A percentile compares a stretch with the other conserved stretches of the same genome.
These are phyloP conservation scores for Aspergillus sp. DNA, from an alignment of 2,329 filamentous ascomycete species.

Conservation along the genomic window DNA sequence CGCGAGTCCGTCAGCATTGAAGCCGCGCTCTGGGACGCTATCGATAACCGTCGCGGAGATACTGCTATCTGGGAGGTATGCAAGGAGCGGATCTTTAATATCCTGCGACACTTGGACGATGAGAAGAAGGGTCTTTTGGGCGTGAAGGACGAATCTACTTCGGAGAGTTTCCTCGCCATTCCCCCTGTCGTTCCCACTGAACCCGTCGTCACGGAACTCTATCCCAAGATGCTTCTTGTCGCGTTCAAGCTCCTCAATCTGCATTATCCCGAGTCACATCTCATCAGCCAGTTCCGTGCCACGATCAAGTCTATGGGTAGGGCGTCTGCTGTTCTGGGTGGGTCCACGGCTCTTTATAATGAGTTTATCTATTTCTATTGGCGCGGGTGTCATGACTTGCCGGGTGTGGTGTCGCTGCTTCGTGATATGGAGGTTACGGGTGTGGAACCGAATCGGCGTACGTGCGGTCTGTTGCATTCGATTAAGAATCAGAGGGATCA, in stretches of 20 bases:
- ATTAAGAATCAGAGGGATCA: constrained; percentile 32
- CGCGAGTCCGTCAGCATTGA: constrained; percentile 37
- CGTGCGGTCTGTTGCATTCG: constrained; percentile 32
- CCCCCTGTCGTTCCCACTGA: constrained; percentile 34
- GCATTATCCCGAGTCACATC: constrained; percentile 43
- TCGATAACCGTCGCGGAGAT: constrained; percentile 35
- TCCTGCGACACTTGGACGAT: constrained; percentile 34
- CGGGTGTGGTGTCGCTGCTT: constrained; percentile 42
- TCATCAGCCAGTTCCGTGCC: constrained; percentile 44
- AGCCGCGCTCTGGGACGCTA: constrained; percentile 29
- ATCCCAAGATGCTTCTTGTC: constrained; percentile 44
- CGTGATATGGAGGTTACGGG: constrained; percentile 49
- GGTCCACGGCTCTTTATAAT: constrained; percentile 46
- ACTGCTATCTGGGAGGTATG: constrained; percentile 43
- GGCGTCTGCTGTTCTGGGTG: constrained; percentile 46
- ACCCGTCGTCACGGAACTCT: constrained; percentile 39
- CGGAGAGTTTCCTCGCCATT: constrained; percentile 27
- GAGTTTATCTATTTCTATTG: constrained; percentile 48
- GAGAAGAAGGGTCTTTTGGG: background rate
- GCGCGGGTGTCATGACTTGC: constrained; percentile 44
- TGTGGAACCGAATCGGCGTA: constrained; percentile 39
- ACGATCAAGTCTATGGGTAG: constrained; percentile 45
- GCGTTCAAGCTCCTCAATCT: constrained; percentile 44
- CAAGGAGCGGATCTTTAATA: constrained; percentile 42
- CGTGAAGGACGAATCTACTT: background rate